Percentiles rank a stretch among this genome's conserved stretches.
phyloP scores from a whole-genome alignment of 345 rosid species.

The Conringia planisiliqua region DNA sequence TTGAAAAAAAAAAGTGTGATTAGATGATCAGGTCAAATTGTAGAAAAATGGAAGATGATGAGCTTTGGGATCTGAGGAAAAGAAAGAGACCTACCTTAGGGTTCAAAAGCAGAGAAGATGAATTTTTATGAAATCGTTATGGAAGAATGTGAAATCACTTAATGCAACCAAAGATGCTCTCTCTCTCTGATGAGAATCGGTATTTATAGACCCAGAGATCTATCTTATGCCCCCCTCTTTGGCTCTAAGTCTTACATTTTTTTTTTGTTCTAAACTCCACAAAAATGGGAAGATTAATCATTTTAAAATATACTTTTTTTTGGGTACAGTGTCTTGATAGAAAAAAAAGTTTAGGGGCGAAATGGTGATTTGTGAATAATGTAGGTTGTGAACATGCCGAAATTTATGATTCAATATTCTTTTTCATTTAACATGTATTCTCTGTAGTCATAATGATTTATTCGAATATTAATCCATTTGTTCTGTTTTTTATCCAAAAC shows the following conservation, averaged over 20 bases:
- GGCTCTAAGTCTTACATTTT: not conserved
- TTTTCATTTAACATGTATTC: not conserved
- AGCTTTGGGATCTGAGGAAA: not conserved
- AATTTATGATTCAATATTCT: not conserved
- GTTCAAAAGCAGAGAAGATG: constrained; percentile 18
- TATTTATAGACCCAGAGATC: constrained; percentile 10
- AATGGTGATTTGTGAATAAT: not conserved
- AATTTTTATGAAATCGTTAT: not conserved
- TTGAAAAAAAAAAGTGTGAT: not conserved
- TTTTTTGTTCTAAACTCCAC: constrained; percentile 9
- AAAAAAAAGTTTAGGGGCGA: not conserved
- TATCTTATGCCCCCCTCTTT: not conserved
- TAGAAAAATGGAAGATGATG: not conserved
- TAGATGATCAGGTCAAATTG: not conserved
- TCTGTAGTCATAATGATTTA: not conserved
- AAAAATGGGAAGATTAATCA: constrained; percentile 24
- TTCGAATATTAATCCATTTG: not conserved
- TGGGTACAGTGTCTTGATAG: not conserved
- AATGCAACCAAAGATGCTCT: not conserved
- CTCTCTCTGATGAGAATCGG: not conserved
- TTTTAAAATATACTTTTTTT: not conserved
- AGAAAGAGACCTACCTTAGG: not conserved
- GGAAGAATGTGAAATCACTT: constrained; percentile 20
- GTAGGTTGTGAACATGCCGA: not conserved
- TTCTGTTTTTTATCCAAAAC: not conserved